Base-by-base conservation (phyloP, 345 rosid species). In the Excoecaria agallocha region DNA sequence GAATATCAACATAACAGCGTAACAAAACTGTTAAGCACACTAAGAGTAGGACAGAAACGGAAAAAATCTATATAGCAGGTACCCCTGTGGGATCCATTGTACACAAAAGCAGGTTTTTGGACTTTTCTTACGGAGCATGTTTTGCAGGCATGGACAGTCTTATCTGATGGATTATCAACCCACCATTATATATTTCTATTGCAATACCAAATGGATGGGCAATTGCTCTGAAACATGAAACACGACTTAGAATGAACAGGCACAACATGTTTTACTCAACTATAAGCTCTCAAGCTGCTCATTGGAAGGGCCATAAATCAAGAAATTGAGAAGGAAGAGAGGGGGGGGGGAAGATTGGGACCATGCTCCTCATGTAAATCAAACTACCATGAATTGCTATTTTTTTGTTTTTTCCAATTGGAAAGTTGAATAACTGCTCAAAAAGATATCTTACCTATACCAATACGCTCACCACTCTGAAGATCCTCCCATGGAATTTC, bases 401-500 rank as follows among this genome's bases (percentile, higher is more conserved):
- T 11, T 52, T 48, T 43, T n/a, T n/a, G n/a, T n/a, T 55, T 8
- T 30, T 37, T 56, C 12, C 3, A n/a, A 50, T 24, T 15, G 30
- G 9, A 70, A 4, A 12, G 66, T 12, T 52, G 61, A 35, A 41
- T 54, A 62, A 49, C 76, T 49, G 61, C 57, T 73, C 56, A 50
- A 48, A 71, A n/a, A 30, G 59, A 77, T 74, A 55, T 60, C 88
- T 87, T 89, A 94, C 98, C 98, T 52, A 94, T 93, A 74, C 97
- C 98, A 79, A 94, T 92, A n/a, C 98, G 97, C 81, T 94, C 98
- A 73, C 98, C 98, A 78, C 92, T 85, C 79, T 86, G 90, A 79
- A 92, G 93, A 86, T 92, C 97, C 81, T 92, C 97, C 98, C 98
- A 94, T 51, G 82, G 85, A 79, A 94, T 89, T 89, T 92, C 98